Conservation (phyloP, 2,329 filamentous ascomycete species). For the Nemania abortiva region DNA sequence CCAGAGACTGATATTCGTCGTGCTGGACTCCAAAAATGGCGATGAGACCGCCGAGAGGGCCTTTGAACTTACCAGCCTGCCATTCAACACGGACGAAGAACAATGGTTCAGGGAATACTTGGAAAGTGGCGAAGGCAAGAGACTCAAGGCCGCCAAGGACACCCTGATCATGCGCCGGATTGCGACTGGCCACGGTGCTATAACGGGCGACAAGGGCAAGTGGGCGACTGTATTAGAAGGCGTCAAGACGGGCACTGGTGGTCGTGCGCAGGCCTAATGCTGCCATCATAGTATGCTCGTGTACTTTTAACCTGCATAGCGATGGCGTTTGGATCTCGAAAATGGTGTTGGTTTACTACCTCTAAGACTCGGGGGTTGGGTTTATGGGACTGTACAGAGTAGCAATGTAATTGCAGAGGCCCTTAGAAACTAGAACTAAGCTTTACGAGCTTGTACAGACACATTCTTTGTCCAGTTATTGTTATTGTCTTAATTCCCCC, state of each 20-base stretch:
- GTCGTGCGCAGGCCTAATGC: slow-evolving; percentile 44
- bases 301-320: slow-evolving; percentile 47
- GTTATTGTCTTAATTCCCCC: no score
- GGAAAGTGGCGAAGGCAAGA: slow-evolving; percentile 72
- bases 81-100: slow-evolving; percentile 78
- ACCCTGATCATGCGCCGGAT: slow-evolving; percentile 80
- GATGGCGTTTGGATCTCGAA: slow-evolving; percentile 46
- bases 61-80: slow-evolving; percentile 78
- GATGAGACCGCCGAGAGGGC: slow-evolving; percentile 66
- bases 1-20: slow-evolving; percentile 71
- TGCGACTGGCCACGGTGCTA: slow-evolving; percentile 70
- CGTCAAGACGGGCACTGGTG: slow-evolving; percentile 60
- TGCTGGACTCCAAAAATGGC: slow-evolving; percentile 59
- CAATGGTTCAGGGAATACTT: slow-evolving; percentile 79
- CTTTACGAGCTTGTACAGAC: background rate
- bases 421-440: background rate
- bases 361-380: background rate
- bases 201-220: slow-evolving; percentile 59
- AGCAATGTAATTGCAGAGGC: slow-evolving; percentile 1
- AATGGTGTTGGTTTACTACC: slow-evolving; percentile 14
- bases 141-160: slow-evolving; percentile 74
- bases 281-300: background rate
- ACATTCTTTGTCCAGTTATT: background rate
- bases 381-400: slow-evolving; percentile 8
- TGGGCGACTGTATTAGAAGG: slow-evolving; percentile 66